Base-by-base conservation (phyloP, 495 filamentous ascomycete genomes). In the Paragyromitra xinjiangensis region DNA sequence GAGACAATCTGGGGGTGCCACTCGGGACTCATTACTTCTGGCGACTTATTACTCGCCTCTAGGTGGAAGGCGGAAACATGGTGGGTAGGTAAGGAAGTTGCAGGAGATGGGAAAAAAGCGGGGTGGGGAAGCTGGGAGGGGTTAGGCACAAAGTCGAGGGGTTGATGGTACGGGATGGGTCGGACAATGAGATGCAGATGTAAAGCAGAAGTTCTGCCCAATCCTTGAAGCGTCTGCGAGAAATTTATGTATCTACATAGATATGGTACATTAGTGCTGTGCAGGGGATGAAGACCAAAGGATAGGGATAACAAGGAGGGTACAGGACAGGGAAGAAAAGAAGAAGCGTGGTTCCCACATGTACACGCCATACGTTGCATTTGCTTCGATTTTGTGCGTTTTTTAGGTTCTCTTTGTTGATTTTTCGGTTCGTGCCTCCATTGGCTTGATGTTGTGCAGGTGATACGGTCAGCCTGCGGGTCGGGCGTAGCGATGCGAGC, bases 391-490 rank as follows among this genome's bases (percentile, higher is more conserved):
- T 76, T 72, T 64, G 59, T 65, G 73, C 73, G 73, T 75, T 70
- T 75, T 44, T 69, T n/a, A 67, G 73, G 39, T 71, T 65, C 26
- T n/a, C 50, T 44, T 71, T 66, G 48, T 72, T 72, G 37, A 42
- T 42, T 72, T 39, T 76, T 76, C 65, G 58, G 73, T 64, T 77
- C 42, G 16, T 72, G 24, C 62, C 61, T 72, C 53, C 19, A 77
- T 73, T 77, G 74, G 74, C 26, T 77, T 77, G 74, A 77, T 77
- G 69, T 40, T 77, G 74, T 77, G 74, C 74, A 77, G 74, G 74
- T 73, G 74, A 66, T 77, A 77, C 74, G 19, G 73, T 71, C 59
- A 72, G 68, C 61, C 73, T 77, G 73, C 68, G 68, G 73, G 73
- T 72, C 61, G 73, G 68, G 40, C 50, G 56, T 71, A 71, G 58